Base-by-base conservation (phyloP, 306 rosid species). In the Gillenia trifoliata region DNA sequence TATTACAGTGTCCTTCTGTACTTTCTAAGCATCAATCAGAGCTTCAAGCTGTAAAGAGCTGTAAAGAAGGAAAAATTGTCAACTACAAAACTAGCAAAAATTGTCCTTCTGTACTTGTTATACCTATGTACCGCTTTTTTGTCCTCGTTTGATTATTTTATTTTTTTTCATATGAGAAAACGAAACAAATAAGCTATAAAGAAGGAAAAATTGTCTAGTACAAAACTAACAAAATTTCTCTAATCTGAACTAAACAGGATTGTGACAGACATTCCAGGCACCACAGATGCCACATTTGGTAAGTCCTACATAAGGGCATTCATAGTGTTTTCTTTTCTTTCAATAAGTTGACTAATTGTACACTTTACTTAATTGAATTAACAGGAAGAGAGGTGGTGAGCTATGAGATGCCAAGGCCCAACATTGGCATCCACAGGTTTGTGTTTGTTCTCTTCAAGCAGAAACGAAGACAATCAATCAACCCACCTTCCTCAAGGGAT, bases 181-280 rank as follows among this genome's bases (percentile, higher is more conserved):
- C 9, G 41, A 36, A 36, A 36, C 41, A 36, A 36, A 36, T 1
- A 8, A 16, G n/a, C 55, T 16, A 49, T 36, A 36, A 49, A 49
- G 55, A 36, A 36, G 11, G 41, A 6, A 17, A 50, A 50, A 8
- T 50, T 50, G 56, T 6, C 56, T 1, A 50, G 23, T 50, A 26
- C 17, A 60, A 11, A 25, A 25, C 64, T 29, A 25, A 62, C 40
- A 13, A 33, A 43, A 34, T 72, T 72, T 20, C 28, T n/a, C 66
- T 57, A 13, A 26, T 33, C 61, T n/a, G 61, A 74, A 61, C 68
- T 81, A 52, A 29, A 71, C 89, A 93, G 98, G 98, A 73, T 89
- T 29, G 97, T 93, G 82, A 86, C 97, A 30, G 98, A 93, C 83
- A 93, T 93, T 74, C 98, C 98, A 33, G 98, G 98, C 54, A 89